Base-by-base conservation (phyloP, 2,329 filamentous ascomycete species). In the Fusarium chlamydosporum region DNA sequence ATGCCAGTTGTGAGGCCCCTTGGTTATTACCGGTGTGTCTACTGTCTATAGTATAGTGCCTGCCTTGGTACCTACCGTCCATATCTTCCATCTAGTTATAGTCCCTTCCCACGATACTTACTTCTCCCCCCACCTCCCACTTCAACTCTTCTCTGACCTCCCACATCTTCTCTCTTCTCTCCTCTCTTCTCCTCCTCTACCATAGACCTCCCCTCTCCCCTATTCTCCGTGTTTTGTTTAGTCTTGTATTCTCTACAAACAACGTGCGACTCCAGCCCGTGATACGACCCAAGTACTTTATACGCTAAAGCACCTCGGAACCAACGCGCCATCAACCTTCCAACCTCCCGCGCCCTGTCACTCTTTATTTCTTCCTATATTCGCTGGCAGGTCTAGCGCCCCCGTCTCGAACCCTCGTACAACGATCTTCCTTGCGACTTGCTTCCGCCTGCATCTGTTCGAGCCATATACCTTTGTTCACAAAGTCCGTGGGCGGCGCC, bases 401-500 rank as follows among this genome's bases (percentile, higher is more conserved):
- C 35, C 46, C 20, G 29, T 50, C 42, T 63, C 61, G 56, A 57
- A 51, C 48, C 35, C 43, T 55, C 55, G 56, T 58, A 59, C 65
- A 37, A 56, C 55, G 26, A 43, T 52, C 55, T 48, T 35, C 35
- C 43, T 50, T 69, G 61, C 65, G 50, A 68, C 54, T 34, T 45
- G 62, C 38, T 27, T 42, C 26, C 41, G 41, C 43, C 27, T 47
- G 55, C 42, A 56, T 41, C 53, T 52, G 37, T 20, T 61, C 46
- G 53, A 70, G 57, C 48, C 52, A 43, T 40, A 43, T 58, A 65
- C 42, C 35, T 57, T 52, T 63, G 67, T 69, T 56, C 56, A 61
- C 62, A 65, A 23, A 65, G 59, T 64, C 70, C 64, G 65, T 72
- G 61, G 66, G 70, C 64, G 63, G 72, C 71, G 65, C 69, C 71